A percentile compares a stretch with the other conserved stretches of the same genome.
These are phyloP conservation scores for Lentinula edodes DNA, from an alignment of 768 basidiomycete genomes.

Conservation along the genomic window DNA sequence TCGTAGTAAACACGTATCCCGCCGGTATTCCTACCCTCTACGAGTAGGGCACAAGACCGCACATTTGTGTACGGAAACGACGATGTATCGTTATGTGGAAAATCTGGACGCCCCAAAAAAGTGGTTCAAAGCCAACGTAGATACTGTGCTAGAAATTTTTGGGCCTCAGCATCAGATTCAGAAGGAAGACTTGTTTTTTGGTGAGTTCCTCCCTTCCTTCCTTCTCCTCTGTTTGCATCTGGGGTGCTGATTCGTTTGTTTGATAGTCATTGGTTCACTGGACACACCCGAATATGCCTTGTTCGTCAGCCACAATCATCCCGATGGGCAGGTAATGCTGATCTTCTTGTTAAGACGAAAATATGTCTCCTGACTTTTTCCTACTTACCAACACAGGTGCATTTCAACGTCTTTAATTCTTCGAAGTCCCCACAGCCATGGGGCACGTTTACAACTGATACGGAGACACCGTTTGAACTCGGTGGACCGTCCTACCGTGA, in stretches of 20 bases:
- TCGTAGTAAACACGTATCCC: constrained; percentile 37
- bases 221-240: neutral
- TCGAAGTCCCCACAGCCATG: constrained; percentile 54
- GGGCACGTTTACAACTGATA: constrained; percentile 68
- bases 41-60: constrained; percentile 62
- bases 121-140: constrained; percentile 71
- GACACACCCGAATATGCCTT: constrained; percentile 68
- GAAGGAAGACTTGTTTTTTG: constrained; percentile 56
- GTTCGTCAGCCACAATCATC: constrained; percentile 69
- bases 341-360: neutral
- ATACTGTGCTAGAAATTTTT: constrained; percentile 55
- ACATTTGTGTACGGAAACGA: constrained; percentile 63
- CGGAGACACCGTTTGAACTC: constrained; percentile 31
- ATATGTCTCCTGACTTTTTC: neutral
- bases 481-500: constrained; percentile 47
- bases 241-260: neutral
- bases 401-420: constrained; percentile 65
- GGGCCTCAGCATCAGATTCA: constrained; percentile 40
- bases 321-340: constrained; percentile 43
- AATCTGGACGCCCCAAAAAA: constrained; percentile 55
- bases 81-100: constrained; percentile 63
- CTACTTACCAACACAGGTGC: constrained; percentile 30
- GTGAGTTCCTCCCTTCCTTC: constrained; percentile 9
- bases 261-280: constrained; percentile 63
- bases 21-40: constrained; percentile 56